phyloP scores from a whole-genome alignment of 208 protist species.

The Herpetomonas samuelpessoai region DNA sequence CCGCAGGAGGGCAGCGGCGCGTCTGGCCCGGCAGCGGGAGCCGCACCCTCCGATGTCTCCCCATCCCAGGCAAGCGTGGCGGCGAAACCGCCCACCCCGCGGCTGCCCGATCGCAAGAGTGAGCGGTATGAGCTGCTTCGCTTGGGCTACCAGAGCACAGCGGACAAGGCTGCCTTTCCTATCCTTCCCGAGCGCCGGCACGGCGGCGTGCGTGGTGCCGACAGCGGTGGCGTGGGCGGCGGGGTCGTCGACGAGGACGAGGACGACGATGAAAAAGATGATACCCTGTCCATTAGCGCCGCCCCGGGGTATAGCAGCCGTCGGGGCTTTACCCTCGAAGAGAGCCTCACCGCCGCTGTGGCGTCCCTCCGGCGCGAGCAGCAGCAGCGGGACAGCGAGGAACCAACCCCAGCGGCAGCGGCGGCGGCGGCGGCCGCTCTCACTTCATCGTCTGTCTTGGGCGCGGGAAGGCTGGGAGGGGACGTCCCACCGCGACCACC shows the following conservation, averaged over 20 bases:
- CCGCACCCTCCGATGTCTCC: no score
- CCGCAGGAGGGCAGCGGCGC: no score
- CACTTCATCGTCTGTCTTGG: no score
- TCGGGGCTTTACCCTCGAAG: neutral
- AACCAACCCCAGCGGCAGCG: neutral
- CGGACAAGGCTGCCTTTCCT: neutral
- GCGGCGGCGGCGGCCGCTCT: neutral
- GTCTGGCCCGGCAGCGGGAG: no score
- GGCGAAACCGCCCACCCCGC: slow-evolving; percentile 1
- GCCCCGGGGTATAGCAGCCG: neutral
- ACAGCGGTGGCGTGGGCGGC: no score
- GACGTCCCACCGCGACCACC: no score
- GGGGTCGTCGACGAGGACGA: neutral
- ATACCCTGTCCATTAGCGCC: neutral
- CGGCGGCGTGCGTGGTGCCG: no score
- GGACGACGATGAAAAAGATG: neutral
- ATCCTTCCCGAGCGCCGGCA: no score
- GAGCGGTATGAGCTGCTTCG: slow-evolving; percentile 1
- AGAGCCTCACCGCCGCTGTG: neutral
- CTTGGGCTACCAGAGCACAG: slow-evolving; percentile 2
- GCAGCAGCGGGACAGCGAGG: neutral
- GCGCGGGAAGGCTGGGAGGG: no score
- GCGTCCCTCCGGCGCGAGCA: neutral
- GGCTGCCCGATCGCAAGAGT: neutral
- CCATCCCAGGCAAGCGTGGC: no score